Evolutionary conservation across 768 basidiomycete species (phyloP), one percentile per base, ranked within the genome.

Genomic region (Hygrocybe punicea): DNA sequence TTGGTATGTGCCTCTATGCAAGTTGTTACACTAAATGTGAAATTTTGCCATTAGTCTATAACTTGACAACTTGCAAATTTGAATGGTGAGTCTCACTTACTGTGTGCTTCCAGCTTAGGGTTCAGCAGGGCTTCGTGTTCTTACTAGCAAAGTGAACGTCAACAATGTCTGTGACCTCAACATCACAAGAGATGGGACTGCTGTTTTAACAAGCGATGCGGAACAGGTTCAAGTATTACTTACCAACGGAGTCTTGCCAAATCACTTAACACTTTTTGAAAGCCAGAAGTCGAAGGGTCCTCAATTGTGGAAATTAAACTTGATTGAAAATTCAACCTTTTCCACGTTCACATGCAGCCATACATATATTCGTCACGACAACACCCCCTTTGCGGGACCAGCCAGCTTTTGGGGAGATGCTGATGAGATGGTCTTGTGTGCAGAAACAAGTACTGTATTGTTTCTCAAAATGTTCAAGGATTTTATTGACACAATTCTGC

Each of bases 381-480:
- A 76, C 11, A 82, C 89, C 17, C 86, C 91, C 63, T 89, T 91
- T 63, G 85, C 89, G 1, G 91, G 91, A 0, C 84, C 86, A 7
- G 89, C 87, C 65, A 89, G 91, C 71, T 91, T 92, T 54, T 90
- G 89, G 36, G 91, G 90, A 16, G 83, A 81, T 64, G 83, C 87
- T 60, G 86, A 90, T 63, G 87, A 92, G 63, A 74, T 91, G 44
- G 84, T 93, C 10, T 74, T 92, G 5, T 88, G 89, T 63, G 85
- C 86, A 39, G 84, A 85, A 6, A 91, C 92, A 81, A 78, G 89
- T 83, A 49, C 21, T 39, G 19, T 9, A 17, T 4, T 8, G 25
- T 39, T 4, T 55, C n/a, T n/a, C n/a, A n/a, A n/a, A n/a, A n/a
- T n/a, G n/a, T n/a, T n/a, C n/a, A n/a, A 39, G 35, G 55, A 23